These are phyloP conservation scores for Ganoderma lingzhi DNA, from an alignment of 1,284 basidiomycete genomes.

Conservation along the genomic window DNA sequence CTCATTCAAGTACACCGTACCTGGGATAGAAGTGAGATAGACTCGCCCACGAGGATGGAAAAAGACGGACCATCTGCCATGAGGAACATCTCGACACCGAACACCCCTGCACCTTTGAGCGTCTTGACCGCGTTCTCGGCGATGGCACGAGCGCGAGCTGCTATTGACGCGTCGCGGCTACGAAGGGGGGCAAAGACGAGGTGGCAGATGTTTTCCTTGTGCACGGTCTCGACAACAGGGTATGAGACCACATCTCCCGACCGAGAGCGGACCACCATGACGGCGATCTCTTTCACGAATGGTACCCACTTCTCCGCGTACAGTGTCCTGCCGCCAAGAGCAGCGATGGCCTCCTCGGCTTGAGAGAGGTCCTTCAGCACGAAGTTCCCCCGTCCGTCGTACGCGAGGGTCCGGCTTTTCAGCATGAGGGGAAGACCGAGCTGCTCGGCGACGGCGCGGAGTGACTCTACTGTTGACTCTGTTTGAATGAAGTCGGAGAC, in stretches of 20 bases:
- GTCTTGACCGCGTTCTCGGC: constrained; percentile 88
- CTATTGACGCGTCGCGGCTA: constrained; percentile 64
- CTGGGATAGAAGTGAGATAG: constrained; percentile 40
- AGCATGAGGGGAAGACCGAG: constrained; percentile 95
- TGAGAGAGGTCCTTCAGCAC: constrained; percentile 70
- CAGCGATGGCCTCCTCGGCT: constrained; percentile 69
- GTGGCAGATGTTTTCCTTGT: constrained; percentile 95
- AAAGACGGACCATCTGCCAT: constrained; percentile 79
- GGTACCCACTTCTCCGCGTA: constrained; percentile 97
- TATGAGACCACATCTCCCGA: constrained; percentile 85
- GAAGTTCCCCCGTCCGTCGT: constrained; percentile 96
- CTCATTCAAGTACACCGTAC: constrained; percentile 90
- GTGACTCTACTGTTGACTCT: constrained; percentile 61
- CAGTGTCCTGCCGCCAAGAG: constrained; percentile 72
- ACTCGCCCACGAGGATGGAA: constrained; percentile 12
- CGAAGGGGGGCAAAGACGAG: constrained; percentile 90
- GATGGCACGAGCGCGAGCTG: constrained; percentile 70
- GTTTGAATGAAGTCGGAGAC: constrained; percentile 80
- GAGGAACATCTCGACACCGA: constrained; percentile 99
- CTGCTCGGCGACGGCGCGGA: constrained; percentile 58
- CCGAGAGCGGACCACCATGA: constrained; percentile 93
- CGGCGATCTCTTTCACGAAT: constrained; percentile 92
- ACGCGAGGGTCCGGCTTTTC: constrained; percentile 94
- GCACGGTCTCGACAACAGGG: constrained; percentile 95
- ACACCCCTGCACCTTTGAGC: constrained; percentile 92